Evolutionary conservation across 805 yeast genomes (phyloP).

Genomic region (Saturnispora besseyi): DNA sequence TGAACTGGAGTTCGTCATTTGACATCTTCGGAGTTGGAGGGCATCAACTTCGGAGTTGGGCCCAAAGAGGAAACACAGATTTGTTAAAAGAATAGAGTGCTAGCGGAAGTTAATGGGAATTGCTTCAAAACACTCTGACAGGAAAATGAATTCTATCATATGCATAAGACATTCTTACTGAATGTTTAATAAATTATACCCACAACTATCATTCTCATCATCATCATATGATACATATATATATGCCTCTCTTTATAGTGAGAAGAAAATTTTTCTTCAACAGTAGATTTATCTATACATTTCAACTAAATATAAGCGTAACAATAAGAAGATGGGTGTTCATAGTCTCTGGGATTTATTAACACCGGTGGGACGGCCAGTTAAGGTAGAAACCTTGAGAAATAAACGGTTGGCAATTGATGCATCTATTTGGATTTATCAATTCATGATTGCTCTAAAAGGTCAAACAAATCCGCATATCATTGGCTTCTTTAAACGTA

Average conservation of each 20-base stretch:
- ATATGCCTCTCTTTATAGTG: not conserved
- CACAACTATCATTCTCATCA: too few relatives aligned
- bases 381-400: constrained; percentile 73
- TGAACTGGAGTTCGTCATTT: not conserved
- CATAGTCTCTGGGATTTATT: constrained; percentile 88
- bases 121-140: too few relatives aligned
- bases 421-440: constrained; percentile 98
- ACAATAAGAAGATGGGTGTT: constrained; percentile 67
- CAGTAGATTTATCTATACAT: not conserved
- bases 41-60: constrained; percentile 1
- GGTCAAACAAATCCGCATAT: constrained; percentile 84
- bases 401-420: constrained; percentile 84
- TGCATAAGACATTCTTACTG: too few relatives aligned
- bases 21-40: constrained; percentile 1
- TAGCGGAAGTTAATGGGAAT: too few relatives aligned
- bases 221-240: too few relatives aligned
- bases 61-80: not conserved
- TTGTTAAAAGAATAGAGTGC: not conserved
- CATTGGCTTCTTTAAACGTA: constrained; percentile 91
- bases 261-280: not conserved
- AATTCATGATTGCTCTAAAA: constrained; percentile 87
- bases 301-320: not conserved
- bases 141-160: not conserved
- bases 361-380: constrained; percentile 86
- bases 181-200: too few relatives aligned